Conservation (phyloP, 352 stramenopile species). For the Halophytophthora polymorphica region DNA sequence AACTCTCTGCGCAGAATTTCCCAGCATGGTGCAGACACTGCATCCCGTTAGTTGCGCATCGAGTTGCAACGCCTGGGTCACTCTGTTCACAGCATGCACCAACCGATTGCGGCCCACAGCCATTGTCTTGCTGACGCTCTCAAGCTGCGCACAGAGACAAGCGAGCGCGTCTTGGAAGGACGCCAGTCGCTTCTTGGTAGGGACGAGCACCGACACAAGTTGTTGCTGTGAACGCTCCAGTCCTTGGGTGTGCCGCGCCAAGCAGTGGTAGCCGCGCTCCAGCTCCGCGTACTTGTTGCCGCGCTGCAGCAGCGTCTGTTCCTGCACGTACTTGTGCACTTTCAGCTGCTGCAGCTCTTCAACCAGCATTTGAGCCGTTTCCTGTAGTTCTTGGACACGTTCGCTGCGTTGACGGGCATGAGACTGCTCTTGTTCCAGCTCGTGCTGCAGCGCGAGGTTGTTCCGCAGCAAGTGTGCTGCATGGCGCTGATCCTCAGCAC, state of each 20-base stretch:
- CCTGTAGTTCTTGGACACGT: constrained; percentile 3
- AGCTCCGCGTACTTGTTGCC: constrained; percentile 23
- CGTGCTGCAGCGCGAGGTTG: constrained; percentile 22
- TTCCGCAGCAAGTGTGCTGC: constrained; percentile 29
- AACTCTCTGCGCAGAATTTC: constrained; percentile 27
- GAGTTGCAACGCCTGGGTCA: background rate
- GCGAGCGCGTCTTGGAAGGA: constrained; percentile 31
- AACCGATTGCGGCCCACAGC: constrained; percentile 29
- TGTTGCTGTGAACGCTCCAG: constrained; percentile 35
- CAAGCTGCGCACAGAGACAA: constrained; percentile 28
- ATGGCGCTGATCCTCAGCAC: constrained; percentile 23
- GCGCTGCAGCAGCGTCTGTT: constrained; percentile 11
- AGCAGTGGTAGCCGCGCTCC: constrained; percentile 8
- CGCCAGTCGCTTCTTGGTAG: constrained; percentile 26
- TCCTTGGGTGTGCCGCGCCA: constrained; percentile 17
- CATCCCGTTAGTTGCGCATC: background rate
- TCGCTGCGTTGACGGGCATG: constrained; percentile 1
- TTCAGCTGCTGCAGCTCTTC: constrained; percentile 22
- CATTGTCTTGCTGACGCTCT: constrained; percentile 31
- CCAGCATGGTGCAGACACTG: background rate
- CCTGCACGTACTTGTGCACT: background rate
- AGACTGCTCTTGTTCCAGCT: constrained; percentile 6
- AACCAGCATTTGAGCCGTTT: constrained; percentile 14
- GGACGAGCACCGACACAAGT: constrained; percentile 22
- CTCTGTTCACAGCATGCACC: background rate